phyloP scores from a whole-genome alignment of 2,329 filamentous ascomycete genomes.

The Beauveria bassiana region DNA sequence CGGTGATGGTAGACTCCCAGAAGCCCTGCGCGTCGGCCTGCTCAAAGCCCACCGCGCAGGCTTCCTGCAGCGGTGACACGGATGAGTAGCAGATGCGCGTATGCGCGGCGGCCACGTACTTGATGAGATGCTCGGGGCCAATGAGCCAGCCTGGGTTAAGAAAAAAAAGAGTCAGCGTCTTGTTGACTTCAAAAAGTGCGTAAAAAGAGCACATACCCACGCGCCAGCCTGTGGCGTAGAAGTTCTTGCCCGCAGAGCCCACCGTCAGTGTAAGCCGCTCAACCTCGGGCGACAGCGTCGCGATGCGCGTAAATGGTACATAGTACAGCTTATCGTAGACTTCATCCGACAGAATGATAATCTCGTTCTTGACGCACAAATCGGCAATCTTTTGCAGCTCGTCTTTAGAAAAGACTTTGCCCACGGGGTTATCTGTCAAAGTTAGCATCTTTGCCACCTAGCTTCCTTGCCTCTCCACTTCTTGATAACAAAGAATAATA shows the following conservation, averaged over 20 bases:
- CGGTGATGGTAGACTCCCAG: constrained; percentile 73
- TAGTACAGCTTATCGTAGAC: constrained; percentile 96
- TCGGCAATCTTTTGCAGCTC: constrained; percentile 82
- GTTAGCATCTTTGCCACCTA: constrained; percentile 1
- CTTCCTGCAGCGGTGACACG: constrained; percentile 89
- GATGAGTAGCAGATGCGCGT: constrained; percentile 94
- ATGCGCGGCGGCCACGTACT: constrained; percentile 86
- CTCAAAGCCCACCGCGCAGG: constrained; percentile 88
- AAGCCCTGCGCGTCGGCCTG: constrained; percentile 77
- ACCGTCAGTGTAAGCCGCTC: constrained; percentile 86
- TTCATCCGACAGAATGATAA: constrained; percentile 87
- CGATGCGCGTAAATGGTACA: constrained; percentile 86
- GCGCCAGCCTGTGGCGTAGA: constrained; percentile 95
- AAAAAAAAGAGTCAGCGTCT: too few species aligned
- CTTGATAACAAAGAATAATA: background rate
- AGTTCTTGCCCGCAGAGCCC: constrained; percentile 94
- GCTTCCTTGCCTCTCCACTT: constrained; percentile 4
- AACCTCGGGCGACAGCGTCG: constrained; percentile 83
- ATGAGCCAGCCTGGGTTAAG: constrained; percentile 73
- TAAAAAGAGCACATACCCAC: constrained; percentile 44
- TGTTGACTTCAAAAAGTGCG: too few species aligned
- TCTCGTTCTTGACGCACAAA: constrained; percentile 83
- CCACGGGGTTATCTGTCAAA: constrained; percentile 75
- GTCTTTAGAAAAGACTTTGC: constrained; percentile 82
- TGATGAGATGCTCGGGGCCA: constrained; percentile 78